Conservation (phyloP, 1,284 basidiomycete species). For the Sanghuangporus baumii region DNA sequence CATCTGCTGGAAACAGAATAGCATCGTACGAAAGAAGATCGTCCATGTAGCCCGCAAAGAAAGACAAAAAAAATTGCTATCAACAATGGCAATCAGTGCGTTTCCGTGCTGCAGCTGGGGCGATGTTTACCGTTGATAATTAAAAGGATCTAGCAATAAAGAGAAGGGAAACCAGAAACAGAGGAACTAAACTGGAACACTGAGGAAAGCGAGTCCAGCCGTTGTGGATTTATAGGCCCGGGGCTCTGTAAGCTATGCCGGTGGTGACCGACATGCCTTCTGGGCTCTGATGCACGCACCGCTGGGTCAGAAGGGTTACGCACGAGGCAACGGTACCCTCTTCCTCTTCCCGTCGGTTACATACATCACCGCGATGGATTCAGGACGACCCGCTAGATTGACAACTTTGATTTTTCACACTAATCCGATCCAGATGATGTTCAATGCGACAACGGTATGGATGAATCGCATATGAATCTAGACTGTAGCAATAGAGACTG, state of each 20-base stretch:
- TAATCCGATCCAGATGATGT: not conserved
- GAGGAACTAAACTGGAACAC: slow-evolving; percentile 7
- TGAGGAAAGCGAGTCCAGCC: not conserved
- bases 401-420: slow-evolving; percentile 1
- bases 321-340: slow-evolving; percentile 7
- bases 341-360: not conserved
- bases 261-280: not conserved
- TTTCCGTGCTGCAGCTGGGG: slow-evolving; percentile 4
- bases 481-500: not conserved
- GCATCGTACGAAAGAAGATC: slow-evolving; percentile 55
- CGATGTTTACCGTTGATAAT: slow-evolving; percentile 4
- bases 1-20: slow-evolving; percentile 48
- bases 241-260: not conserved
- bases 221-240: slow-evolving; percentile 7
- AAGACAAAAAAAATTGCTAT: not conserved
- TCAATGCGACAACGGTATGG: not conserved
- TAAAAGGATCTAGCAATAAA: slow-evolving; percentile 16
- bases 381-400: not conserved
- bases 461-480: not conserved
- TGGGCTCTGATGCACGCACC: not conserved
- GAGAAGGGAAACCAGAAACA: slow-evolving; percentile 12
- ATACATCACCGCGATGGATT: slow-evolving; percentile 1
- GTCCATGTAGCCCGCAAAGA: slow-evolving; percentile 39
- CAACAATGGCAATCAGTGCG: slow-evolving; percentile 5
- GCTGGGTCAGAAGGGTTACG: slow-evolving; percentile 3